Base-by-base conservation (phyloP, 768 basidiomycete species). In the Lactarius tabidus region DNA sequence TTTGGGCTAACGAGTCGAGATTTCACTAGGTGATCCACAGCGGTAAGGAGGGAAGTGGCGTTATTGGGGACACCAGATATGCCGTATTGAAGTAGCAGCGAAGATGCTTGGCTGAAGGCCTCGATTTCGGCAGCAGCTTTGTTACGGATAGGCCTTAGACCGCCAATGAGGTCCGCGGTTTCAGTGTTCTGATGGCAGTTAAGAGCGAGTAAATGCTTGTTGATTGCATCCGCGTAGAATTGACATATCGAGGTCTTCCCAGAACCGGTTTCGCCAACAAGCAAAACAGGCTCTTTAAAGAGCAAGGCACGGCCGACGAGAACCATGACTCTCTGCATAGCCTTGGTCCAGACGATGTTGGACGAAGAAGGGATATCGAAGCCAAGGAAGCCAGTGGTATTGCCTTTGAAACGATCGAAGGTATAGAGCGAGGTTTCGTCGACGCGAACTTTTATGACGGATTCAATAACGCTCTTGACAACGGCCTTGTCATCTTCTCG, bases 161-260 rank as follows among this genome's bases (percentile, higher is more conserved):
- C 92, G 23, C 97, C 97, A 58, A 98, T 92, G 28, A 99, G 80
- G 74, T 99, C 97, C 14, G 95, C 93, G 0, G 96, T 97, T 77
- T 99, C 97, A 31, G 95, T 98, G 72, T 97, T 98, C 75, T 97
- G 95, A 74, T 99, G 97, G 71, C 97, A 98, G 70, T 93, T 98
- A 68, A 99, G 83, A 5, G 86, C 80, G 69, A 88, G 79, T 31
- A 99, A 79, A 39, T 74, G 77, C 71, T 85, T 85, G 29, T 76
- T 75, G 28, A 83, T 76, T 1, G 85, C 85, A 52, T 87, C 82
- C 0, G 97, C 90, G 69, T 90, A 89, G 6, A 94, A 78, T 72
- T 98, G 93, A 72, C 96, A 98, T 45, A 98, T 89, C 1, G 96
- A 97, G 0, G 97, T 99, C 77, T 99, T 99, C 18, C 97, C 97